Conservation (phyloP, 2,329 filamentous ascomycete species). For the Pseudogymnoascus sp. region DNA sequence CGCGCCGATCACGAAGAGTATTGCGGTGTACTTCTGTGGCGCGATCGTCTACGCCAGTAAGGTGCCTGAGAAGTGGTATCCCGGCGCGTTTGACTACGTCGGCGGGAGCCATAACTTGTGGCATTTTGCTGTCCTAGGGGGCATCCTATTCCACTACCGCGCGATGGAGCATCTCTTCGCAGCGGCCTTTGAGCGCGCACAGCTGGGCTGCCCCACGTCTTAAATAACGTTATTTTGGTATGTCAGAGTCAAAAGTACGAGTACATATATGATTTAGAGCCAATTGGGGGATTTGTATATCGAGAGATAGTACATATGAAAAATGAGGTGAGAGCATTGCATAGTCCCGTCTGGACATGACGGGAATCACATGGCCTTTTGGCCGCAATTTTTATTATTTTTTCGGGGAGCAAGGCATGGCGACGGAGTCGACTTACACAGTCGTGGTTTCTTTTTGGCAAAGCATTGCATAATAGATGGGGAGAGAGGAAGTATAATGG, state of each 20-base stretch:
- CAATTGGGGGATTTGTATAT: not conserved
- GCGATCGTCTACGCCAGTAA: conserved; percentile 86
- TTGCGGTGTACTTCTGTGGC: conserved; percentile 77
- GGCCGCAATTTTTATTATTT: not conserved
- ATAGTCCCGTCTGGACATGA: conserved; percentile 1
- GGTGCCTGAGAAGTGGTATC: conserved; percentile 85
- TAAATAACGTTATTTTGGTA: not conserved
- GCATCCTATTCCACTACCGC: conserved; percentile 93
- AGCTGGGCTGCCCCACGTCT: conserved; percentile 22
- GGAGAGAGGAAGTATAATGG: not conserved
- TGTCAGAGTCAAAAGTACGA: not conserved
- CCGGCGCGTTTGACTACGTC: conserved; percentile 89
- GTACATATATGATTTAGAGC: conserved; percentile 7
- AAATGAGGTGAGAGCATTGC: not conserved
- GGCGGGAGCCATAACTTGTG: conserved; percentile 96
- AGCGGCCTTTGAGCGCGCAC: conserved; percentile 60
- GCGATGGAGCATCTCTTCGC: conserved; percentile 96
- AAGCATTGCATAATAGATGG: conserved; percentile 5
- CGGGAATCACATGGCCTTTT: not conserved
- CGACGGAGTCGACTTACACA: not conserved
- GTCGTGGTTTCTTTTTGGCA: not conserved
- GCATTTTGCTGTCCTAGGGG: conserved; percentile 89
- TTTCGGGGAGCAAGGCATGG: not conserved
- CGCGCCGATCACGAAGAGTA: conserved; percentile 73
- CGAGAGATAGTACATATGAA: not conserved